Percentiles rank a stretch among this genome's conserved stretches.
Evolutionary conservation across 2,329 filamentous ascomycete species (phyloP).

Genomic region (Cordyceps sp.): DNA sequence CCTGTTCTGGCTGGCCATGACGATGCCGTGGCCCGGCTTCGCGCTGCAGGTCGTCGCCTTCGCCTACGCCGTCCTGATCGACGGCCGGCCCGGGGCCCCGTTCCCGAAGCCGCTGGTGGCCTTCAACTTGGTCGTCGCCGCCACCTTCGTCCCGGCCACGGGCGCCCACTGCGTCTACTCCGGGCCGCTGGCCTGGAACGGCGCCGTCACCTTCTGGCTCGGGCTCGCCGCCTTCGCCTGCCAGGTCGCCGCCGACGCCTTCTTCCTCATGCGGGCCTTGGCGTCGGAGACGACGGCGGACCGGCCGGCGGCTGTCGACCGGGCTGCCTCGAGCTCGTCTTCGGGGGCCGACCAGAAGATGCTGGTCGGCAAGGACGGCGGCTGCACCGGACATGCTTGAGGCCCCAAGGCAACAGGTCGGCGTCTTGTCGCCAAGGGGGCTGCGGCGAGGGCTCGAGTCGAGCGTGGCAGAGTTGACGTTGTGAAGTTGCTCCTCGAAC

Average conservation of each 20-base stretch:
- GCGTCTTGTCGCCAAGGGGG: too few species aligned
- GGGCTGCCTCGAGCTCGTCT: too few species aligned
- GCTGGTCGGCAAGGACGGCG: too few species aligned
- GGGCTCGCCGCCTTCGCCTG: neutral
- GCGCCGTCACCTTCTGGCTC: neutral
- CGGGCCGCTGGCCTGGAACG: constrained; percentile 1
- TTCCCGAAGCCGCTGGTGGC: neutral
- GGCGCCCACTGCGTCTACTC: neutral
- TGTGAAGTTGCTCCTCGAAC: too few species aligned
- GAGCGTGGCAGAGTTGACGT: too few species aligned
- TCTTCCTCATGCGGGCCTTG: neutral
- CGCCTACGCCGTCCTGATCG: constrained; percentile 1
- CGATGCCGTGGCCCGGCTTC: neutral
- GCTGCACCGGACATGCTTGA: too few species aligned
- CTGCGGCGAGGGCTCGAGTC: too few species aligned
- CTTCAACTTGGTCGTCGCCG: neutral
- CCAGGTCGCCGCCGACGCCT: neutral
- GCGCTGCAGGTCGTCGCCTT: neutral
- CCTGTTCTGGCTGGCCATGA: constrained; percentile 1
- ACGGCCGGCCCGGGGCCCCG: neutral
- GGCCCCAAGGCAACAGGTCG: too few species aligned
- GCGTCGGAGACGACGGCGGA: neutral
- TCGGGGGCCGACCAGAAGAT: too few species aligned
- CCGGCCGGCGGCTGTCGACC: neutral
- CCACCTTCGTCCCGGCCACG: neutral